phyloP scores from a whole-genome alignment of 1,284 basidiomycete species.

The Veloboletus limbatus region DNA sequence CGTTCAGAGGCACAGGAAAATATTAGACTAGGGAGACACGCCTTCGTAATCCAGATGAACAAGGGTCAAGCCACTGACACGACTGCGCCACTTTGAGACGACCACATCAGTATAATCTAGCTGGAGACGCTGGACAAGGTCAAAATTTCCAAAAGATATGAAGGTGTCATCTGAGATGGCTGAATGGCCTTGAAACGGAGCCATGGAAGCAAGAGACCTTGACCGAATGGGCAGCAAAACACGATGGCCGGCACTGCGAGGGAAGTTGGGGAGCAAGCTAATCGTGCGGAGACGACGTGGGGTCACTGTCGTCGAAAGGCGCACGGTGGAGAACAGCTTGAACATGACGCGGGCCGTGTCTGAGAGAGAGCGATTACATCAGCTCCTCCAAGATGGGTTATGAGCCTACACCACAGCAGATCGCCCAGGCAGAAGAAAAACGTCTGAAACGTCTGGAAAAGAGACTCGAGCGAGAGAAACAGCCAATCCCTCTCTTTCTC shows the following conservation, averaged over 20 bases:
- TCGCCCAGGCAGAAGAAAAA: constrained; percentile 49
- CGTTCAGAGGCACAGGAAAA: constrained; percentile 7
- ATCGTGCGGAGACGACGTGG: constrained; percentile 22
- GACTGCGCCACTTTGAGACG: constrained; percentile 84
- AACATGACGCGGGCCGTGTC: constrained; percentile 16
- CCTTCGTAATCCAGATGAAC: constrained; percentile 85
- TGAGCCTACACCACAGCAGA: constrained; percentile 50
- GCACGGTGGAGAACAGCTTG: constrained; percentile 34
- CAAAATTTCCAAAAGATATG: constrained; percentile 66
- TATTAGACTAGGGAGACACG: constrained; percentile 26
- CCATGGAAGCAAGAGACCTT: constrained; percentile 31
- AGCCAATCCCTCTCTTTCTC: constrained; percentile 35
- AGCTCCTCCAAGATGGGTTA: constrained; percentile 23
- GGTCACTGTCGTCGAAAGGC: constrained; percentile 33
- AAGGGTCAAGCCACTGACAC: constrained; percentile 72
- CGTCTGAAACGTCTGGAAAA: constrained; percentile 45
- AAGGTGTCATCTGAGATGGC: constrained; percentile 5
- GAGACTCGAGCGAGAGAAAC: constrained; percentile 26
- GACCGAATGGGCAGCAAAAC: constrained; percentile 8
- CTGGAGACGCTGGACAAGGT: constrained; percentile 70
- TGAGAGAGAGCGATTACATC: constrained; percentile 22
- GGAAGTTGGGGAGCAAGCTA: constrained; percentile 10
- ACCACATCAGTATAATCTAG: constrained; percentile 74
- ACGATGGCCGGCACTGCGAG: constrained; percentile 13
- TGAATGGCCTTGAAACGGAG: constrained; percentile 21